Base-by-base conservation (phyloP, 768 basidiomycete species). In the Austroboletus festivus region DNA sequence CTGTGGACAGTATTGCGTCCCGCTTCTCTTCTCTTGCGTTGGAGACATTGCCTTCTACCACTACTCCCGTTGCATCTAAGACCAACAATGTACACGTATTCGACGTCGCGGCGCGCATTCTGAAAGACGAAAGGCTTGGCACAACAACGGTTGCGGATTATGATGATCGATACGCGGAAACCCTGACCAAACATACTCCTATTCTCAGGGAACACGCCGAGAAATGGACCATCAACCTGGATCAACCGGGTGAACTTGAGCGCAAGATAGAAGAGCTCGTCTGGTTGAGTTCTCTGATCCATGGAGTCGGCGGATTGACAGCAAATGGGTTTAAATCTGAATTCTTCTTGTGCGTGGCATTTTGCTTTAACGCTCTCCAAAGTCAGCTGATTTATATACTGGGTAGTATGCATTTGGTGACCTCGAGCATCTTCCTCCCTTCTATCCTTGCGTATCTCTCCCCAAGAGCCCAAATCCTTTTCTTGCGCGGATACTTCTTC, bases 261-360 rank as follows among this genome's bases (percentile, higher is more conserved):
- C 62, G 69, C 16, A 87, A 85, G 62, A 70, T 83, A 20, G 81
- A 83, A 53, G 85, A 89, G 55, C 53, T 89, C 4, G 57, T 69
- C 5, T 89, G 83, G 80, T 64, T 75, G 16, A 74, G 71, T 38
- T 67, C 68, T 0, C 46, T 85, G n/a, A 54, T 83, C 18, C 88
- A 82, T 52, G 81, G 74, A 2, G 67, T 81, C 19, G 76, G 73
- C 6, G 83, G 80, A 3, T 80, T 74, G 71, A 65, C 81, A 60
- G 71, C 74, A 20, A 77, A 75, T 1, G 79, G 86, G 46, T 51
- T 54, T 33, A 38, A 16, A 30, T 33, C 55, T 1, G 58, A 69
- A 30, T 86, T 87, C 63, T 77, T 80, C 70, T 44, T 72, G 83
- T 86, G 50, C 12, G 67, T 55, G 1, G 11, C 22, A 4, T 11